phyloP scores from a whole-genome alignment of 352 stramenopile genomes.

The Phytopythium delawarense region DNA sequence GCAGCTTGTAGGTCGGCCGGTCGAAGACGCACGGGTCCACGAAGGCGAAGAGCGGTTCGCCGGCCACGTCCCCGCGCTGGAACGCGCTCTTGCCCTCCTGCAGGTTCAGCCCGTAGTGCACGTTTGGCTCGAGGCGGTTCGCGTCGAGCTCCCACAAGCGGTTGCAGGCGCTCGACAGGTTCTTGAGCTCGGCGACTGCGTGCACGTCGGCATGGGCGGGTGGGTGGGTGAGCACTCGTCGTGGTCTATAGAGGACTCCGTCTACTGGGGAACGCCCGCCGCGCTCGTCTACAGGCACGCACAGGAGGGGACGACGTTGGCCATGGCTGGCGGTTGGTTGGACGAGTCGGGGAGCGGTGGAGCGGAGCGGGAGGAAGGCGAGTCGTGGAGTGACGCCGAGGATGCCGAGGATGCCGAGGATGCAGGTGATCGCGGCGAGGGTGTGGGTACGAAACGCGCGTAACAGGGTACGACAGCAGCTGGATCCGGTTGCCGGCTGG shows the following conservation, averaged over 20 bases:
- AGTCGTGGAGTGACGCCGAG: too few species aligned
- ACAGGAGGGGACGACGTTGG: slow-evolving; percentile 45
- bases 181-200: slow-evolving; percentile 44
- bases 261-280: too few species aligned
- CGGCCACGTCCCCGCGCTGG: slow-evolving; percentile 82
- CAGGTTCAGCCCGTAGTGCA: slow-evolving; percentile 93
- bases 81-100: slow-evolving; percentile 91
- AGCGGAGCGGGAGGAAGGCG: not conserved
- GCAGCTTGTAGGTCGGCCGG: slow-evolving; percentile 89
- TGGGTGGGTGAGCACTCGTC: not conserved
- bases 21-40: slow-evolving; percentile 86
- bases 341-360: not conserved
- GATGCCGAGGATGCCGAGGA: too few species aligned
- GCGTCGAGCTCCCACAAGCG: slow-evolving; percentile 91
- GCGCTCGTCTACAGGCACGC: slow-evolving; percentile 6
- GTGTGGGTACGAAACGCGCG: too few species aligned
- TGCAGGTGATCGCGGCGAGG: too few species aligned
- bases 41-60: slow-evolving; percentile 89
- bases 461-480: not conserved
- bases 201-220: not conserved
- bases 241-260: not conserved
- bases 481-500: not conserved
- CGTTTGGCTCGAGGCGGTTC: slow-evolving; percentile 56
- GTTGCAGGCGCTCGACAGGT: slow-evolving; percentile 74
- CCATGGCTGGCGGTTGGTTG: slow-evolving; percentile 19